These are phyloP conservation scores for Symmetrospora coprosmae DNA, from an alignment of 768 basidiomycete species.

Conservation along the genomic window DNA sequence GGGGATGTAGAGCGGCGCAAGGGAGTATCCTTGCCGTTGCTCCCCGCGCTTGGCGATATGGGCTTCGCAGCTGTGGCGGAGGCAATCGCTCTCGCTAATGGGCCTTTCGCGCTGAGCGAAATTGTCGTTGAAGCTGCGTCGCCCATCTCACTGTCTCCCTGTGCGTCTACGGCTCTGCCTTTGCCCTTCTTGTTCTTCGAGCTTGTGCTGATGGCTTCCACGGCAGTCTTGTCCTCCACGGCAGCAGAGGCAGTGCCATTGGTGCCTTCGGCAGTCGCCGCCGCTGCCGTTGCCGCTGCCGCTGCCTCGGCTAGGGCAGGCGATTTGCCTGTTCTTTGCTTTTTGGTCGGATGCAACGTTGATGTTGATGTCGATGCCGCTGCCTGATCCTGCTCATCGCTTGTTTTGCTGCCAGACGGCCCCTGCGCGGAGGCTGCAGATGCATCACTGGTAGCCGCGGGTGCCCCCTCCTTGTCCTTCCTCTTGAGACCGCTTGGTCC, in stretches of 20 bases:
- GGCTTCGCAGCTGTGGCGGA: not conserved
- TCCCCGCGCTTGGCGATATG: not conserved
- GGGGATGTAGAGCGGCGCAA: too few relatives aligned
- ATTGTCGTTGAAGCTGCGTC: not conserved
- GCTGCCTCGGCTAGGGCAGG: not conserved
- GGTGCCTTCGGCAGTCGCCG: too few relatives aligned
- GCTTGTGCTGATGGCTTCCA: not conserved
- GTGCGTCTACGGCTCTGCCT: not conserved
- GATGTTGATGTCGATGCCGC: too few relatives aligned
- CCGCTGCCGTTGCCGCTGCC: not conserved
- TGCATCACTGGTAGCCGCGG: too few relatives aligned
- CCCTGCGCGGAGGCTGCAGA: too few relatives aligned
- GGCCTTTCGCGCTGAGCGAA: not conserved
- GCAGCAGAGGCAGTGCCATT: not conserved
- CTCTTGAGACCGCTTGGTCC: not conserved
- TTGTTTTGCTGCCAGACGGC: too few relatives aligned
- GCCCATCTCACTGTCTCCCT: not conserved
- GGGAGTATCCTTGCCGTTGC: too few relatives aligned
- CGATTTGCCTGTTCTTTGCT: not conserved
- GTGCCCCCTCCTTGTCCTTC: too few relatives aligned
- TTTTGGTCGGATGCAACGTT: not conserved
- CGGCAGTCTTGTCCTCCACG: not conserved
- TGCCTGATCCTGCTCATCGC: not conserved
- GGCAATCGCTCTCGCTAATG: not conserved
- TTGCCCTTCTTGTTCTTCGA: slow-evolving; percentile 8